A percentile compares a stretch with the other conserved stretches of the same genome.
These are phyloP conservation scores for Chrysopogon serrulatus DNA, from an alignment of 176 grass and related monocot genomes.

Conservation along the genomic window DNA sequence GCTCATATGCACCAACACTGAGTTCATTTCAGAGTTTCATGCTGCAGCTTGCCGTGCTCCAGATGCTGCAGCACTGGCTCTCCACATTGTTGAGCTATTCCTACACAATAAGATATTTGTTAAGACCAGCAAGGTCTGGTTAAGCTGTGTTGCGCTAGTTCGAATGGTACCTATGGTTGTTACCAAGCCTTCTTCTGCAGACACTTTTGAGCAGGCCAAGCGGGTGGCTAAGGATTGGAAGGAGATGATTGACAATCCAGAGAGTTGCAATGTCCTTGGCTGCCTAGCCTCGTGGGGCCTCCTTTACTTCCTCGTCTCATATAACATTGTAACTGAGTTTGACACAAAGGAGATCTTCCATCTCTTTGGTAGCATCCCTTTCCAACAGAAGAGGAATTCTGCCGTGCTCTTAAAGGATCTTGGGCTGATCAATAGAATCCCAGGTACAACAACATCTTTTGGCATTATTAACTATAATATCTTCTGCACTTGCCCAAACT, in stretches of 20 bases:
- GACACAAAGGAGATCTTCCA: slow-evolving; percentile 12
- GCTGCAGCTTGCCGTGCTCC: slow-evolving; percentile 8
- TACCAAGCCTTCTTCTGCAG: not conserved
- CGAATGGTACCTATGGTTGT: not conserved
- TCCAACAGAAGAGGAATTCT: slow-evolving; percentile 3
- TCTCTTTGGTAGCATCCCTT: slow-evolving; percentile 21
- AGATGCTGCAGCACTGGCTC: slow-evolving; percentile 35
- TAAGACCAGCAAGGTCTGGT: slow-evolving; percentile 11
- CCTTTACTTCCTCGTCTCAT: slow-evolving; percentile 43
- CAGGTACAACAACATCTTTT: slow-evolving; percentile 14
- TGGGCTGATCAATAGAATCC: slow-evolving; percentile 22
- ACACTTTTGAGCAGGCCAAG: slow-evolving; percentile 22
- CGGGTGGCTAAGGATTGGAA: slow-evolving; percentile 36
- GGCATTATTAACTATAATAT: not conserved
- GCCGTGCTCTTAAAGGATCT: slow-evolving; percentile 15
- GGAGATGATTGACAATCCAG: not conserved
- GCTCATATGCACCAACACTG: not conserved
- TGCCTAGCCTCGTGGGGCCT: slow-evolving; percentile 27
- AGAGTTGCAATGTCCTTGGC: not conserved
- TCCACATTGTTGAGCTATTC: slow-evolving; percentile 27
- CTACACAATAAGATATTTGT: not conserved
- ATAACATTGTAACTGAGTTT: slow-evolving; percentile 35
- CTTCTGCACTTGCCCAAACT: not conserved
- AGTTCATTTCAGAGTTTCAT: not conserved
- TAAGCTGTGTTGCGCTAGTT: slow-evolving; percentile 24